Percentiles rank a stretch among this genome's conserved stretches.
Conservation (phyloP, 164 flowering plant genomes). For the Vitis vinifera region ASM3070453v1 NC_081819.1:17537001-17537500, state of each 20-base stretch:
- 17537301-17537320: conserved; percentile 8
- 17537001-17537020: too few species aligned
- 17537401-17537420: conserved; percentile 92
- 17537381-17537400: conserved; percentile 84
- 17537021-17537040: too few species aligned
- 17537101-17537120: conserved; percentile 88
- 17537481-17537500: background rate
- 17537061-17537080: conserved; percentile 87
- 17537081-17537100: conserved; percentile 77
- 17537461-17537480: conserved; percentile 14
- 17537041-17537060: background rate
- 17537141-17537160: conserved; percentile 71
- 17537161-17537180: conserved; percentile 55
- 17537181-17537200: conserved; percentile 31
- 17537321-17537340: background rate
- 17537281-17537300: conserved; percentile 92
- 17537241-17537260: conserved; percentile 87
- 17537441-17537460: conserved; percentile 95
- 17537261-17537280: conserved; percentile 93
- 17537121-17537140: conserved; percentile 86
- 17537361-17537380: background rate
- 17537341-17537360: background rate
- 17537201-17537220: conserved; percentile 30
- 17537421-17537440: conserved; percentile 89
- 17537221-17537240: conserved; percentile 52